Base-by-base conservation (phyloP, 2,329 filamentous ascomycete genomes). In the Botryosphaeria dothidea region DNA sequence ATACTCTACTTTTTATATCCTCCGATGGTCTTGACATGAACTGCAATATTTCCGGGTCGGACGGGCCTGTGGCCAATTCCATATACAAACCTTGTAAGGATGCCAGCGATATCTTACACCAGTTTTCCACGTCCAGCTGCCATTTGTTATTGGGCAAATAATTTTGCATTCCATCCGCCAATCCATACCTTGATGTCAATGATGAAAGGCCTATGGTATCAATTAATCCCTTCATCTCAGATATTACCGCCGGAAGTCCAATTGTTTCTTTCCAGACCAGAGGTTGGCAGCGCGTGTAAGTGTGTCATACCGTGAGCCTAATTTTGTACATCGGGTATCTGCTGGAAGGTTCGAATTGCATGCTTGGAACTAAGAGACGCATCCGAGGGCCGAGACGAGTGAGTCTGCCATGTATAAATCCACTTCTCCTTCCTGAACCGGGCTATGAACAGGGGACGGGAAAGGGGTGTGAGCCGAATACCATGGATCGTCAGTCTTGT, bases 401-500 rank as follows among this genome's bases (percentile, higher is more conserved):
- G 62, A 43, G 36, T 68, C 62, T 6, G 15, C 51, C 3, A 34
- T 11, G 29, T 62, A 66, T 5, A 17, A 41, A 3, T 9, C 21
- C n/a, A 9, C 7, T 21, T 3, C 15, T 19, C 49, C 49, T 13
- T n/a, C n/a, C n/a, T n/a, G n/a, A n/a, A n/a, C n/a, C n/a, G n/a
- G n/a, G 6, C 29, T 21, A 11, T 31, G 4, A 15, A 8, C 9
- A 27, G 21, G 8, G 17, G 9, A 15, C 1, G 9, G 2, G 3
- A 23, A 46, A 8, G 6, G 23, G 15, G 23, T 25, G 27, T 73
- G 69, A 3, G 75, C 74, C 1, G 68, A 64, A 48, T 75, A 76
- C 70, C 73, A 73, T 1, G 73, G 72, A 61, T 78, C 76, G 25
- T 71, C 64, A 34, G 70, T 69, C 4, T 71, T 69, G 7, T 67